These are phyloP conservation scores for Megacollybia platyphylla DNA, from an alignment of 1,284 basidiomycete species.

Conservation along the genomic window DNA sequence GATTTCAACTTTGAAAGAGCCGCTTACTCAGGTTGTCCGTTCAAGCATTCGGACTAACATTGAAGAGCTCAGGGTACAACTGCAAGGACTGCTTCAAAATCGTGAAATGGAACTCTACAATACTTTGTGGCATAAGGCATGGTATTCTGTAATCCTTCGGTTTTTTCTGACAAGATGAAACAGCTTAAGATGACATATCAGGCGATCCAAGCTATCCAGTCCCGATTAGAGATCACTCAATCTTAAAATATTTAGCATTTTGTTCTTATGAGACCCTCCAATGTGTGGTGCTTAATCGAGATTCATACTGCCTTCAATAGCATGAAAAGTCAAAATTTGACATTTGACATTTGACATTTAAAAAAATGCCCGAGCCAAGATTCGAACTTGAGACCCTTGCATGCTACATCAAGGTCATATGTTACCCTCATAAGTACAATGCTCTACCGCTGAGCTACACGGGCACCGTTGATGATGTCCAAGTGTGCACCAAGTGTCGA, in stretches of 20 bases:
- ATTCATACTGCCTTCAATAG: too few relatives aligned
- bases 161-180: background rate
- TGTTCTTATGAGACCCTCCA: background rate
- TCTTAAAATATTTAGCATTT: too few relatives aligned
- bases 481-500: background rate
- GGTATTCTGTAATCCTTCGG: background rate
- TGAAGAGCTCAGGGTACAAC: conserved; percentile 17
- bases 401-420: conserved; percentile 18
- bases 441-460: conserved; percentile 43
- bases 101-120: conserved; percentile 23
- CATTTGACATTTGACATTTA: too few relatives aligned
- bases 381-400: conserved; percentile 42
- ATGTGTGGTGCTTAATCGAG: background rate
- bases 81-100: conserved; percentile 22
- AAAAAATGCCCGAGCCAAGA: conserved; percentile 33
- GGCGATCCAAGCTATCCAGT: too few relatives aligned
- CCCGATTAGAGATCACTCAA: too few relatives aligned
- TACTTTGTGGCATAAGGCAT: conserved; percentile 16
- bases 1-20: conserved; percentile 23
- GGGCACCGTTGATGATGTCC: conserved; percentile 13
- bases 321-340: background rate
- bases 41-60: conserved; percentile 24
- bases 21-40: conserved; percentile 23
- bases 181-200: too few relatives aligned
- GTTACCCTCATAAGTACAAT: conserved; percentile 42